phyloP scores from a whole-genome alignment of 1,284 basidiomycete species.

The Coriolopsis trogii region DNA sequence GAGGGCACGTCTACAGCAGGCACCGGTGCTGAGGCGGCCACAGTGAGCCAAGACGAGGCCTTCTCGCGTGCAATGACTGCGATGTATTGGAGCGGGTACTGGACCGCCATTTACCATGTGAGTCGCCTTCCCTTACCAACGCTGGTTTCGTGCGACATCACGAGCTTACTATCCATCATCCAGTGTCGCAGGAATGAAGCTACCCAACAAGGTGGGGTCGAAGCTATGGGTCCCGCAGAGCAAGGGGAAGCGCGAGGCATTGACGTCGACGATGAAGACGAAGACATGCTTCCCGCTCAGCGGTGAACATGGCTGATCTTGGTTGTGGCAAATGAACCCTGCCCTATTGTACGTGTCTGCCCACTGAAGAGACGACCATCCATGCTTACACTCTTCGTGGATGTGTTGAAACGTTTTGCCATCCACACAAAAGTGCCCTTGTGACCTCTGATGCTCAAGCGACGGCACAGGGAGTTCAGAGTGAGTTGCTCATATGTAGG shows the following conservation, averaged over 20 bases:
- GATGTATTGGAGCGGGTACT: constrained; percentile 84
- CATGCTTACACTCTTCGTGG: constrained; percentile 25
- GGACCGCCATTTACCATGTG: constrained; percentile 82
- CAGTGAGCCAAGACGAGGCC: constrained; percentile 68
- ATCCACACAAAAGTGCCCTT: neutral
- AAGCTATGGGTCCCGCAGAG: constrained; percentile 1
- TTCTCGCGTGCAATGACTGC: constrained; percentile 72
- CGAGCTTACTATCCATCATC: neutral
- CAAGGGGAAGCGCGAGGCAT: constrained; percentile 16
- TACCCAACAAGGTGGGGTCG: constrained; percentile 7
- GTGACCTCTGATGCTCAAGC: no score
- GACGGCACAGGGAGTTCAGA: no score
- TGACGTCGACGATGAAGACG: constrained; percentile 33
- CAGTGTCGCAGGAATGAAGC: constrained; percentile 23
- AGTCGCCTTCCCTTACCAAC: constrained; percentile 7
- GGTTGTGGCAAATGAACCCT: neutral
- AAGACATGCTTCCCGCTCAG: constrained; percentile 33
- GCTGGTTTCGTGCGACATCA: no score
- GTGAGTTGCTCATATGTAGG: no score
- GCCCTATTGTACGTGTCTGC: constrained; percentile 18
- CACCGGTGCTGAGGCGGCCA: constrained; percentile 36
- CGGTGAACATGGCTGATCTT: constrained; percentile 13
- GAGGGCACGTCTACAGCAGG: constrained; percentile 28
- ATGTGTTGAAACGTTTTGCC: constrained; percentile 8
- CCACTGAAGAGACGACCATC: constrained; percentile 19